Evolutionary conservation across 208 protist species (phyloP).

Genomic region (Giardia muris): DNA sequence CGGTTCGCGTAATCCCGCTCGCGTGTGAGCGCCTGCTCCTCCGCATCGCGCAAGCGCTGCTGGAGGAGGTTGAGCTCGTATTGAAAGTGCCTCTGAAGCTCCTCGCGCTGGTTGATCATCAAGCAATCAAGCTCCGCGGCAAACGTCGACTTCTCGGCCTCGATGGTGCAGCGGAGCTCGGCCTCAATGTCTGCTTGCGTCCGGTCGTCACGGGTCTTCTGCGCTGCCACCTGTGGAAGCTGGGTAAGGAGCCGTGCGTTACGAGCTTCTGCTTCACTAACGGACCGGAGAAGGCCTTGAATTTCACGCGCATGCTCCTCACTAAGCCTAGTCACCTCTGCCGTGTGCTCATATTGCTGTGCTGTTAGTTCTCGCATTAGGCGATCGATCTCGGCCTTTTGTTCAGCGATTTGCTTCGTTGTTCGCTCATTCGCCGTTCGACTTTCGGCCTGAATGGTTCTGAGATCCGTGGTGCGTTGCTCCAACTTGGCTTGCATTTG

Average conservation of each 20-base stretch:
- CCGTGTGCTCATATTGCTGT: background rate
- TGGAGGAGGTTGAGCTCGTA: background rate
- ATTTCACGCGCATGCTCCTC: background rate
- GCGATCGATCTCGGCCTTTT: background rate
- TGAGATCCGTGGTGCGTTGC: background rate
- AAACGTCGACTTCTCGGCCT: background rate
- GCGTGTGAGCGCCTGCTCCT: background rate
- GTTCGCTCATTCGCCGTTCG: background rate
- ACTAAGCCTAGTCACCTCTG: background rate
- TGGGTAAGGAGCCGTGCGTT: background rate
- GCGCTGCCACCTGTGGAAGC: background rate
- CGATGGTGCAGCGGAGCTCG: background rate
- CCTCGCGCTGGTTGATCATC: background rate
- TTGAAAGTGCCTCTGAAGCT: background rate
- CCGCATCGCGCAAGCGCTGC: background rate
- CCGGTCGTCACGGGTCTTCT: background rate
- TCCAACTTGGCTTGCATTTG: background rate
- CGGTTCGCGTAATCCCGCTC: background rate
- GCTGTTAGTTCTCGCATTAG: background rate
- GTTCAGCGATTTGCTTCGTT: background rate
- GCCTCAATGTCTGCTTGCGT: background rate
- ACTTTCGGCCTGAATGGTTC: background rate
- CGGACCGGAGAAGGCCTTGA: background rate
- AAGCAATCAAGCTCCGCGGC: background rate
- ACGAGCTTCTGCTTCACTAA: background rate